Base-by-base conservation (phyloP, 345 rosid genomes). In the Eucalyptus dawsonii region DNA sequence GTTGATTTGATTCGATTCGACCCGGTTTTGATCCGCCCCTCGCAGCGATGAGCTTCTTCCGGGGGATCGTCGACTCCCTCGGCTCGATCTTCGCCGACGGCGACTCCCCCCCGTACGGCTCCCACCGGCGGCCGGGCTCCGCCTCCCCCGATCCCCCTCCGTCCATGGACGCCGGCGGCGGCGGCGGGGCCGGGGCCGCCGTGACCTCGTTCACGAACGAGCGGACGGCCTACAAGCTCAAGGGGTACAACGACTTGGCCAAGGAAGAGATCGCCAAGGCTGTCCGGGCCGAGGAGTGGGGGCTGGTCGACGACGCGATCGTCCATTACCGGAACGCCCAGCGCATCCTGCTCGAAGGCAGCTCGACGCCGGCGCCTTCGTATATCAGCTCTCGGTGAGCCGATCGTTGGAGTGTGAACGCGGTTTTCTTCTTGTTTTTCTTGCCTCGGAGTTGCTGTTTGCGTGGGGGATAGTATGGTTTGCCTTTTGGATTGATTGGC, bases 201-300 rank as follows among this genome's bases (percentile, higher is more conserved):
- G 45, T 8, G 54, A 87, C 87, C 86, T 51, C 92, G 34, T 22
- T 93, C 60, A 14, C 95, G 16, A 97, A 97, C 90, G 99, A 97
- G 93, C 95, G 99, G 53, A 88, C 91, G 24, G 99, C 99, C 29
- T 97, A 95, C 90, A 97, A 97, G 95, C 93, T 97, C 83, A 97
- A 97, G 92, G 99, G 99, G 17, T 97, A 95, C 93, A 93, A 92
- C 89, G 98, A 97, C 92, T 95, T 97, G 85, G 99, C 98, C 54
- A 97, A 94, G 90, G 95, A 91, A 88, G 98, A 96, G 92, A 97
- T 97, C 80, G 96, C 93, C 34, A 96, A 95, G 87, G 99, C 97
- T 16, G 96, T 97, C 29, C 92, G 97, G 86, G 95, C 97, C n/a
- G 99, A 97, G 92, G 99, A 97, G 87, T 96, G 99, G 97, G 98